phyloP scores from a whole-genome alignment of 495 filamentous ascomycete species.

The Neurospora sp. region DNA sequence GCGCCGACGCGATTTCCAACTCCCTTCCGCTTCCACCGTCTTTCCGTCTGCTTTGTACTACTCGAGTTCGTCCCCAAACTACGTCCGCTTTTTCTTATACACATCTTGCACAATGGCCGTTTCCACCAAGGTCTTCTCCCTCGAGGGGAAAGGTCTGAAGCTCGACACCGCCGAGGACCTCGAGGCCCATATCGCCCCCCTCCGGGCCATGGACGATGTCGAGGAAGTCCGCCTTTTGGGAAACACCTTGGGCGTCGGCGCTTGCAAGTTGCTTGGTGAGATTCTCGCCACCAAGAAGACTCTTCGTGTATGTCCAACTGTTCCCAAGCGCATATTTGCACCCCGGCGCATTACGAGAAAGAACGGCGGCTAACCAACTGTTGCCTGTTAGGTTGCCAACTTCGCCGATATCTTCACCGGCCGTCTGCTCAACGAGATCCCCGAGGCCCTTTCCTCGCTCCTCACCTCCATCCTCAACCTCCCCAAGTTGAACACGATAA shows the following conservation, averaged over 20 bases:
- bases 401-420: constrained; percentile 96
- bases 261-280: constrained; percentile 70
- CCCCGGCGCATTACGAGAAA: neutral
- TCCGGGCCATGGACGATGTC: constrained; percentile 60
- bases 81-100: neutral
- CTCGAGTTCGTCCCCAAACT: neutral
- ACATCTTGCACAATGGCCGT: constrained; percentile 29
- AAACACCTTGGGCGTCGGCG: constrained; percentile 85
- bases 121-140: constrained; percentile 64
- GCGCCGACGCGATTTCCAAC: neutral
- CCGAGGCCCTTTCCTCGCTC: constrained; percentile 73
- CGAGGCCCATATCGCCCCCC: constrained; percentile 66
- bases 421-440: constrained; percentile 87
- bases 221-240: constrained; percentile 77
- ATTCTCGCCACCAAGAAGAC: constrained; percentile 70
- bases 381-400: constrained; percentile 55
- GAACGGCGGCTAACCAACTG: constrained; percentile 10
- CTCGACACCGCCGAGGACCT: constrained; percentile 80
- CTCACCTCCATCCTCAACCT: constrained; percentile 78
- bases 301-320: constrained; percentile 46
- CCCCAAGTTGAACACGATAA: constrained; percentile 74
- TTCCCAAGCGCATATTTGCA: neutral
- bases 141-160: constrained; percentile 84
- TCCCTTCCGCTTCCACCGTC: neutral
- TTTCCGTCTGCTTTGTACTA: neutral